These are phyloP conservation scores for Inga oerstediana DNA, from an alignment of 306 rosid genomes.

Conservation along the genomic window DNA sequence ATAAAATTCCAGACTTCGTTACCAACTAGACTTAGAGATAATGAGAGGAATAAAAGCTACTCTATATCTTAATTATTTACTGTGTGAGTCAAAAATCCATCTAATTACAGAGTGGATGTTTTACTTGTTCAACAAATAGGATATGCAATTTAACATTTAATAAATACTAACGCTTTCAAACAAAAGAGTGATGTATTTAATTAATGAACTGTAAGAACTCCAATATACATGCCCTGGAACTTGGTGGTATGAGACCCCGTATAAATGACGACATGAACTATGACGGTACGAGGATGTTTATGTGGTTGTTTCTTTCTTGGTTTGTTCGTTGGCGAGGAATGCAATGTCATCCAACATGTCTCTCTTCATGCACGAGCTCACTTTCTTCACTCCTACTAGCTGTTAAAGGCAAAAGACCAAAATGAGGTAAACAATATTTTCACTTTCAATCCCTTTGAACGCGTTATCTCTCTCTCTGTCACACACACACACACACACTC, in stretches of 20 bases:
- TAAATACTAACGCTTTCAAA: not conserved
- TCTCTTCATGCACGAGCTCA: conserved; percentile 15
- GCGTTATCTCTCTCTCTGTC: not conserved
- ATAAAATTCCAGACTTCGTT: conserved; percentile 32
- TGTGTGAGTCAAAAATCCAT: not conserved
- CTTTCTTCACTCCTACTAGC: conserved; percentile 15
- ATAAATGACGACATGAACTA: conserved; percentile 51
- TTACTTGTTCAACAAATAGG: conserved; percentile 23
- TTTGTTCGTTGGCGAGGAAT: conserved; percentile 55
- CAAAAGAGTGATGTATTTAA: conserved; percentile 22
- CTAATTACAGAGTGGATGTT: conserved; percentile 18
- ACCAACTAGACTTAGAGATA: conserved; percentile 35
- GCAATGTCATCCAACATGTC: conserved; percentile 40
- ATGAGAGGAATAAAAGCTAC: conserved; percentile 15
- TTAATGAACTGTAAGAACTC: conserved; percentile 12
- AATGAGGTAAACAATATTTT: not conserved
- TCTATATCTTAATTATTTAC: not conserved
- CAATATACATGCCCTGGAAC: not conserved
- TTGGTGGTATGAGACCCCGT: conserved; percentile 37
- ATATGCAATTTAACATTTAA: conserved; percentile 27
- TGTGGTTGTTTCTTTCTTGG: conserved; percentile 39
- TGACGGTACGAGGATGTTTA: conserved; percentile 27
- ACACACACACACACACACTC: no score
- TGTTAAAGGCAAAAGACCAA: conserved; percentile 6
- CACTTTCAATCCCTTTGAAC: conserved; percentile 20